Evolutionary conservation across 805 yeast genomes (phyloP).

Genomic region (Kuraishia capsulata): DNA sequence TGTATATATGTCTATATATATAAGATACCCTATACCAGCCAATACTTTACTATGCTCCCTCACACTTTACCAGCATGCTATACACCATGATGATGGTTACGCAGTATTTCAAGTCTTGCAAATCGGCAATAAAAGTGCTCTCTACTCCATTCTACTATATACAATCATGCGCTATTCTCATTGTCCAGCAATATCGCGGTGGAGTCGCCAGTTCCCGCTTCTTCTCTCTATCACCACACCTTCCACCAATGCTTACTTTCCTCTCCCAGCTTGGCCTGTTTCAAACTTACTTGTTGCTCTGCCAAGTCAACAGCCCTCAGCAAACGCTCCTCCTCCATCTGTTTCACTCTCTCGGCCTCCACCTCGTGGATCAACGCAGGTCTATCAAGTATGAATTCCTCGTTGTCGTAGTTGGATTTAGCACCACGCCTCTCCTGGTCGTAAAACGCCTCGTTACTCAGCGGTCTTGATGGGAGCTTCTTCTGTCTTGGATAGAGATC

Average conservation of each 20-base stretch:
- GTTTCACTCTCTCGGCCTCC: conserved; percentile 64
- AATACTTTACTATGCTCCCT: too few species aligned
- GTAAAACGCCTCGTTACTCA: conserved; percentile 27
- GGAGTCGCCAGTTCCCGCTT: too few species aligned
- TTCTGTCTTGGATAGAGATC: conserved; percentile 46
- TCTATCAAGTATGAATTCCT: conserved; percentile 5
- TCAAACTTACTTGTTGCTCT: conserved; percentile 18
- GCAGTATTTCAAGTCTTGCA: too few species aligned
- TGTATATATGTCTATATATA: too few species aligned
- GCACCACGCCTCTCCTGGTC: conserved; percentile 28
- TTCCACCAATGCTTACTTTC: conserved; percentile 16
- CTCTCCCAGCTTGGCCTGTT: background rate
- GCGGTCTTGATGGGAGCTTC: conserved; percentile 27
- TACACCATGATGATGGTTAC: too few species aligned
- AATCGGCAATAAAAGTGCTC: too few species aligned
- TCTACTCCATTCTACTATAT: too few species aligned
- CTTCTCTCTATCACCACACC: conserved; percentile 6
- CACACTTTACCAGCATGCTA: too few species aligned
- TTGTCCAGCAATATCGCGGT: too few species aligned
- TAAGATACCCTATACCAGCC: too few species aligned
- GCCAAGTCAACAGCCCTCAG: conserved; percentile 38
- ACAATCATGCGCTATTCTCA: too few species aligned
- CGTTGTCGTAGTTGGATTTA: conserved; percentile 14
- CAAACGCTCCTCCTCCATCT: conserved; percentile 54
- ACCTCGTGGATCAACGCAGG: conserved; percentile 65